phyloP scores from a whole-genome alignment of 192 early-diverging fungal species.

The Geranomyces variabilis region DNA sequence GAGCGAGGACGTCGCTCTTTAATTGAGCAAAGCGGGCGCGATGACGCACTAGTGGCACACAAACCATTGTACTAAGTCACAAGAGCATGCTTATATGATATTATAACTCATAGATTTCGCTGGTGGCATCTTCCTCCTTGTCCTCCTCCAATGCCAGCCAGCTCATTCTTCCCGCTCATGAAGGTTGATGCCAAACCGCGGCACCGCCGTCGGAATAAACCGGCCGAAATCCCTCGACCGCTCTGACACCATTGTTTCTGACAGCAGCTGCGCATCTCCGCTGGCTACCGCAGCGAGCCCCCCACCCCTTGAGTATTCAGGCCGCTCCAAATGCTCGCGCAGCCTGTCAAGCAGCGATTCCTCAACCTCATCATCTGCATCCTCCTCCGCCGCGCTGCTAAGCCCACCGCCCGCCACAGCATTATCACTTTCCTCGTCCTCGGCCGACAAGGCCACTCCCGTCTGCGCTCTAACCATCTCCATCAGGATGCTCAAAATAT shows the following conservation, averaged over 20 bases:
- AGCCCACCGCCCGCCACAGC: too few species aligned
- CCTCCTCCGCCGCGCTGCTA: neutral
- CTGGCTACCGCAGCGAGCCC: neutral
- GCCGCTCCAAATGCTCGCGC: constrained; percentile 15
- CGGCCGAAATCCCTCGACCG: constrained; percentile 1
- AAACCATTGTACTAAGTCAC: too few species aligned
- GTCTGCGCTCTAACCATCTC: neutral
- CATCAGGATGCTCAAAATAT: constrained; percentile 21
- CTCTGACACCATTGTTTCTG: neutral
- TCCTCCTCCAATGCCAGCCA: too few species aligned
- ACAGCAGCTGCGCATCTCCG: neutral
- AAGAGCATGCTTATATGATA: too few species aligned
- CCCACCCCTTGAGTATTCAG: neutral
- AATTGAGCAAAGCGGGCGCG: too few species aligned
- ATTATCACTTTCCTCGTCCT: too few species aligned
- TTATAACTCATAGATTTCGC: too few species aligned
- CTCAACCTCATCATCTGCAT: neutral
- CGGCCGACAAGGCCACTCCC: neutral
- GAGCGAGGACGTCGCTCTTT: too few species aligned
- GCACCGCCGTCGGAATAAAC: constrained; percentile 8
- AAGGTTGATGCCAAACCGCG: neutral
- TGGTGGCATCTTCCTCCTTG: too few species aligned
- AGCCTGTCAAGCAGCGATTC: neutral
- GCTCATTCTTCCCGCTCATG: neutral
- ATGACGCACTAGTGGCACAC: too few species aligned